These are phyloP conservation scores for Rhizopus sp. DNA, from an alignment of 371 early-diverging fungal species.

Conservation along the genomic window DNA sequence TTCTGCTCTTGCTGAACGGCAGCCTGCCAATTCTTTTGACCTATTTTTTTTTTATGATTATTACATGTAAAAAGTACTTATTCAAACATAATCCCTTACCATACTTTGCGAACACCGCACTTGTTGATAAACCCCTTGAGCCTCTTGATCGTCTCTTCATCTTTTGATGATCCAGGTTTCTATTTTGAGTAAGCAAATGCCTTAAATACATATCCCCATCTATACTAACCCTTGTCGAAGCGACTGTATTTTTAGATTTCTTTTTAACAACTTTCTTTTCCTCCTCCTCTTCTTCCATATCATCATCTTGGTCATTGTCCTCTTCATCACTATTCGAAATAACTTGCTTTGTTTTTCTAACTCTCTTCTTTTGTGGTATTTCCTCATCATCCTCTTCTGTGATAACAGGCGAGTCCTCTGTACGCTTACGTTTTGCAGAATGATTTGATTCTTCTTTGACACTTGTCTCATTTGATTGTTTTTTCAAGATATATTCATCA, in stretches of 20 bases:
- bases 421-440: background rate
- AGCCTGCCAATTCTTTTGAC: conserved; percentile 37
- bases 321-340: conserved; percentile 7
- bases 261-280: conserved; percentile 1
- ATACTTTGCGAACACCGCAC: conserved; percentile 50
- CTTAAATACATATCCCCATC: background rate
- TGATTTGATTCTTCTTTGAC: background rate
- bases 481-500: conserved; percentile 20
- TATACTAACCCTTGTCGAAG: conserved; percentile 3
- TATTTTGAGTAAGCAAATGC: background rate
- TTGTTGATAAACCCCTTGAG: conserved; percentile 42
- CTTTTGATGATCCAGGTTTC: conserved; percentile 7
- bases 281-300: conserved; percentile 4
- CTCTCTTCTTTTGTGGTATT: conserved; percentile 12
- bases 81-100: conserved; percentile 14
- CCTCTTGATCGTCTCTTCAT: conserved; percentile 43
- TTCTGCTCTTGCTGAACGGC: conserved; percentile 19
- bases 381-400: conserved; percentile 7
- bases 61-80: background rate
- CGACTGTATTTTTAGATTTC: conserved; percentile 1
- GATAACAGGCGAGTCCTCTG: background rate
- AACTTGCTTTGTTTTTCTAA: conserved; percentile 1
- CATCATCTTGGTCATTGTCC: conserved; percentile 8
- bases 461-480: background rate
- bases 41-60: conserved; percentile 5